phyloP scores from a whole-genome alignment of 768 basidiomycete genomes.

The Lactarius hatsudake region DNA sequence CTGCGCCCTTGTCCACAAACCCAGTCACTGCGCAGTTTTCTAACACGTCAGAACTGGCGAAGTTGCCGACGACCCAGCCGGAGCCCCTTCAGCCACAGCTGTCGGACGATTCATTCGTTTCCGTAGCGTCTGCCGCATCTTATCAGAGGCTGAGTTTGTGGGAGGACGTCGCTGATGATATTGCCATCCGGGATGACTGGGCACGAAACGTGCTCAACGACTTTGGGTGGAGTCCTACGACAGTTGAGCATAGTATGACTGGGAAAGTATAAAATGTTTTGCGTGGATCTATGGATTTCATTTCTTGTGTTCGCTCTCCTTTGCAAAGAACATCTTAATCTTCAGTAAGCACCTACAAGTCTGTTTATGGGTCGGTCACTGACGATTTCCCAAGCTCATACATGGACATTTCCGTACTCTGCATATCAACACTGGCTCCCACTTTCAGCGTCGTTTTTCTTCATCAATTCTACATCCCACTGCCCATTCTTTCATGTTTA shows the following conservation, averaged over 20 bases:
- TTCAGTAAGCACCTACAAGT: not conserved
- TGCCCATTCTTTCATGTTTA: conserved; percentile 9
- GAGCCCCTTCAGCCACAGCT: conserved; percentile 23
- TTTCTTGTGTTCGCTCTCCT: conserved; percentile 7
- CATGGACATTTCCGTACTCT: not conserved
- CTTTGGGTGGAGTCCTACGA: conserved; percentile 34
- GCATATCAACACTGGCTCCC: conserved; percentile 8
- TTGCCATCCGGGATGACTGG: conserved; percentile 57
- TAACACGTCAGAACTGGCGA: conserved; percentile 4
- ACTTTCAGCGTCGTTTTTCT: not conserved
- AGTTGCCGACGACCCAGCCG: conserved; percentile 21
- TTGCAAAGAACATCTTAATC: conserved; percentile 2
- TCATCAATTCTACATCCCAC: conserved; percentile 2
- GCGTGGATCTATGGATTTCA: conserved; percentile 8
- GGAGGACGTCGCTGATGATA: conserved; percentile 33
- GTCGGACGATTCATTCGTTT: conserved; percentile 33
- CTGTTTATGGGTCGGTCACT: not conserved
- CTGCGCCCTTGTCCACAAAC: not conserved
- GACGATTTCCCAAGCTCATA: conserved; percentile 1
- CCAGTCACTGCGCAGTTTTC: conserved; percentile 12
- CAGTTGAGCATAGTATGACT: conserved; percentile 9
- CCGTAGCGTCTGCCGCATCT: conserved; percentile 47
- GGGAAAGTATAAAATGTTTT: conserved; percentile 2
- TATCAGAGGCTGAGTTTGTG: conserved; percentile 38
- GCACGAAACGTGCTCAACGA: conserved; percentile 68